Evolutionary conservation across 768 basidiomycete species (phyloP).

Genomic region (Lactarius sp.): DNA sequence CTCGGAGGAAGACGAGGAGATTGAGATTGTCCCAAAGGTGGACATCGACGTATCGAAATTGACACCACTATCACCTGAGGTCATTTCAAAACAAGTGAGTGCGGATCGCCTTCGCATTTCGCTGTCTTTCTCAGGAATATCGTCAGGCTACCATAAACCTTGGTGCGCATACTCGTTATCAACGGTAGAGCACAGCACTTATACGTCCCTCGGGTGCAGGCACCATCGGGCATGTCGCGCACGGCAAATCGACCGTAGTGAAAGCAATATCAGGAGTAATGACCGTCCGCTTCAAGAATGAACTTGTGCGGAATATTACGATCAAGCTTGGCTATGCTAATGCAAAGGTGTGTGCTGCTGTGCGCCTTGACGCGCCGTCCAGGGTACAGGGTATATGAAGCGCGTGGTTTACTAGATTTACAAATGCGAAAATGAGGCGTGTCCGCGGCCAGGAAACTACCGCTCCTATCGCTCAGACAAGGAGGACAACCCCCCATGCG

Average conservation of each 20-base stretch:
- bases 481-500: constrained; percentile 90
- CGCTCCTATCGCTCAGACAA: constrained; percentile 91
- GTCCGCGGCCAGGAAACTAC: constrained; percentile 92
- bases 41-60: constrained; percentile 78
- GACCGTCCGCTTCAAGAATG: constrained; percentile 99
- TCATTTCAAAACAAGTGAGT: constrained; percentile 85
- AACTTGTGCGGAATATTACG: constrained; percentile 97
- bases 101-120: neutral
- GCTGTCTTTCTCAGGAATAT: constrained; percentile 1
- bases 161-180: constrained; percentile 42
- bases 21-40: constrained; percentile 55
- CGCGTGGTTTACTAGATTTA: constrained; percentile 66
- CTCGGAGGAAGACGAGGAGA: constrained; percentile 54
- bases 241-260: constrained; percentile 94
- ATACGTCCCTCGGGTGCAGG: constrained; percentile 41
- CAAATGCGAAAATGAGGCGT: constrained; percentile 92
- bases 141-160: constrained; percentile 88
- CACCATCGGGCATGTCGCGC: constrained; percentile 98
- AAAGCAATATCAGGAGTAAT: constrained; percentile 98
- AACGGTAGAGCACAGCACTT: neutral
- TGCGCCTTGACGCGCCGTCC: neutral
- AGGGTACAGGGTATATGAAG: neutral
- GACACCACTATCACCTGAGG: constrained; percentile 84
- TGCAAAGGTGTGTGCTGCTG: constrained; percentile 70
- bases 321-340: constrained; percentile 99